Percentiles rank a stretch among this genome's conserved stretches.
Conservation (phyloP, 805 yeast genomes). For the Myxozyma geophila region DNA sequence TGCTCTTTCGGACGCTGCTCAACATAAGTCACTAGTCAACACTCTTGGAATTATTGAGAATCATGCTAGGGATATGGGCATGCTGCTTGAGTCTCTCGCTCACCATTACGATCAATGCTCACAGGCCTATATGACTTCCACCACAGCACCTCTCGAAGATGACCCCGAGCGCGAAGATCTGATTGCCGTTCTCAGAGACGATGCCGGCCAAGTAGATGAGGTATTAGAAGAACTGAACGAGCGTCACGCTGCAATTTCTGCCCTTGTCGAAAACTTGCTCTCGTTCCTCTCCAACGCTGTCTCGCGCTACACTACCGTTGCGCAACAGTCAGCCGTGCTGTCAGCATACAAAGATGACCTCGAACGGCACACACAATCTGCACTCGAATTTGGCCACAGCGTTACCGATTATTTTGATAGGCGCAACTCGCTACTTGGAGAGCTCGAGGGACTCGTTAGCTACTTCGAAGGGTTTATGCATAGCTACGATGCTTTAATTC, state of each 20-base stretch:
- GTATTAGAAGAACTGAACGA: conserved; percentile 32
- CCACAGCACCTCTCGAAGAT: conserved; percentile 40
- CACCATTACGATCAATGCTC: conserved; percentile 82
- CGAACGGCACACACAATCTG: conserved; percentile 18
- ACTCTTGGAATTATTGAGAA: conserved; percentile 40
- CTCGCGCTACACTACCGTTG: conserved; percentile 4
- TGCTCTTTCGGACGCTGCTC: neutral
- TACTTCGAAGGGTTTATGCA: conserved; percentile 58
- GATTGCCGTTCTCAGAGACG: conserved; percentile 55
- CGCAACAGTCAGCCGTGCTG: neutral
- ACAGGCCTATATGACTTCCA: conserved; percentile 48
- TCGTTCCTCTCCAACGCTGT: conserved; percentile 23
- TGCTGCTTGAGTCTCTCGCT: conserved; percentile 69
- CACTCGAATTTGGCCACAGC: conserved; percentile 41
- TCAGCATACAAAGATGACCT: conserved; percentile 4
- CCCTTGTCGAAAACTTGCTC: conserved; percentile 8
- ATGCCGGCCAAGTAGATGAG: conserved; percentile 44
- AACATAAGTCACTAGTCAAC: conserved; percentile 6
- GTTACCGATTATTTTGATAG: conserved; percentile 39
- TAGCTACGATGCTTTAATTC: conserved; percentile 57
- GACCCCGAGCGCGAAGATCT: conserved; percentile 51
- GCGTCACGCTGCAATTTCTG: conserved; percentile 25
- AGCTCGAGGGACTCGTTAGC: conserved; percentile 49
- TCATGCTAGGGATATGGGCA: conserved; percentile 70
- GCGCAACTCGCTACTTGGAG: conserved; percentile 42